phyloP scores from a whole-genome alignment of 345 rosid species.

The Linum trigynum region DNA sequence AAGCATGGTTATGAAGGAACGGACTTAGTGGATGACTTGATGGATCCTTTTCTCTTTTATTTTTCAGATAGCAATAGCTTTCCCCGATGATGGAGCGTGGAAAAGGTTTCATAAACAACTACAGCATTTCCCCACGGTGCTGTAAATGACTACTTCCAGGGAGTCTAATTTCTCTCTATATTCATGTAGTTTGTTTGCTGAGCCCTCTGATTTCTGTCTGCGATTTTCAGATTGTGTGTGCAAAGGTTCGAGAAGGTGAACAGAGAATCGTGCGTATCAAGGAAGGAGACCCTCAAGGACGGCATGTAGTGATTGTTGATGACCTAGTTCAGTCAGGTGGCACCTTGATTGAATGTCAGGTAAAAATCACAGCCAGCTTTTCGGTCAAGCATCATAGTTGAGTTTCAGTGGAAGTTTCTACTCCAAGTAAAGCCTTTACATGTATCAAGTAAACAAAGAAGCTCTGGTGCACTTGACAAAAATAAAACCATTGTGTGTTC shows the following conservation, averaged over 20 bases:
- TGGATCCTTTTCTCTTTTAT: constrained; percentile 12
- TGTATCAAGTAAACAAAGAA: no score
- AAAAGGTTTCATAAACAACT: constrained; percentile 91
- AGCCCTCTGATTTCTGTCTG: not conserved
- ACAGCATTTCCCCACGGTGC: constrained; percentile 89
- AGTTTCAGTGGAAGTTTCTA: no score
- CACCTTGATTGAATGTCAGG: constrained; percentile 95
- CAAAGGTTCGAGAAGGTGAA: constrained; percentile 88
- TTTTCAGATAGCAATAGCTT: constrained; percentile 85
- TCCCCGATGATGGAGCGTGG: constrained; percentile 99
- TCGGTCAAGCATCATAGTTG: no score
- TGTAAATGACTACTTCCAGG: not conserved
- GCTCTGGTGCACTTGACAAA: no score
- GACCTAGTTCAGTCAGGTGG: constrained; percentile 98
- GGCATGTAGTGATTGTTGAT: constrained; percentile 89
- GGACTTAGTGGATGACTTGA: not conserved
- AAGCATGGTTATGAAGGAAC: not conserved
- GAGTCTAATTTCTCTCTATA: not conserved
- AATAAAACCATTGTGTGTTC: not conserved
- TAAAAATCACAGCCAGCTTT: constrained; percentile 9
- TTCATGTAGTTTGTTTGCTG: not conserved
- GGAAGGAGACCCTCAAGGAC: constrained; percentile 80
- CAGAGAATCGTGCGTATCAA: constrained; percentile 79
- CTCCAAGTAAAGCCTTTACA: not conserved
- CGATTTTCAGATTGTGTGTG: constrained; percentile 64